Conservation (phyloP, 306 rosid species). For the Sphenostylis stenocarpa region DNA sequence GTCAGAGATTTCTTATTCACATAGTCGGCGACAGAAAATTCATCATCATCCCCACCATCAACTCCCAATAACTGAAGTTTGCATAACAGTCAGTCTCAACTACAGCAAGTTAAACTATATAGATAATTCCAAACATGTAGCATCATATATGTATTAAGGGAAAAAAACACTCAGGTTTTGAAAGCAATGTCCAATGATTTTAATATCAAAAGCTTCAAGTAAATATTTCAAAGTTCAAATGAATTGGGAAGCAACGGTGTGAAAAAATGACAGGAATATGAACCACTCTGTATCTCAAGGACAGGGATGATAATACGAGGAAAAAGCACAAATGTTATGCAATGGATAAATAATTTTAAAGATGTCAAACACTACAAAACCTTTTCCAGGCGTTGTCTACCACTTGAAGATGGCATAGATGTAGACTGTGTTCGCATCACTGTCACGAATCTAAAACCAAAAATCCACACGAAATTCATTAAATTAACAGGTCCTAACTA, state of each 20-base stretch:
- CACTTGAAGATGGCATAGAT: constrained; percentile 86
- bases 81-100: constrained; percentile 18
- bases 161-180: not conserved
- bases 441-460: constrained; percentile 70
- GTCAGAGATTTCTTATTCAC: constrained; percentile 42
- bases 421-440: constrained; percentile 67
- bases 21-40: constrained; percentile 55
- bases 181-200: not conserved
- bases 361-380: constrained; percentile 37
- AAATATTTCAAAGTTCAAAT: constrained; percentile 2
- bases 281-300: not conserved
- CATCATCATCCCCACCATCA: constrained; percentile 62
- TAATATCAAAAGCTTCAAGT: constrained; percentile 16
- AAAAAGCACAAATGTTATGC: constrained; percentile 8
- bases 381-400: no score
- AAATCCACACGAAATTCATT: constrained; percentile 28
- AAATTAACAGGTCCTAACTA: constrained; percentile 27
- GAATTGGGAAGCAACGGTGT: not conserved
- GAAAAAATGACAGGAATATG: not conserved
- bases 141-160: not conserved
- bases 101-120: not conserved
- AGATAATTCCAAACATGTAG: not conserved
- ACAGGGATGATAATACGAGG: not conserved
- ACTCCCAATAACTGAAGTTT: constrained; percentile 65
- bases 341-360: constrained; percentile 13